Evolutionary conservation across 768 basidiomycete species (phyloP).

Genomic region (Trametes punicea): DNA sequence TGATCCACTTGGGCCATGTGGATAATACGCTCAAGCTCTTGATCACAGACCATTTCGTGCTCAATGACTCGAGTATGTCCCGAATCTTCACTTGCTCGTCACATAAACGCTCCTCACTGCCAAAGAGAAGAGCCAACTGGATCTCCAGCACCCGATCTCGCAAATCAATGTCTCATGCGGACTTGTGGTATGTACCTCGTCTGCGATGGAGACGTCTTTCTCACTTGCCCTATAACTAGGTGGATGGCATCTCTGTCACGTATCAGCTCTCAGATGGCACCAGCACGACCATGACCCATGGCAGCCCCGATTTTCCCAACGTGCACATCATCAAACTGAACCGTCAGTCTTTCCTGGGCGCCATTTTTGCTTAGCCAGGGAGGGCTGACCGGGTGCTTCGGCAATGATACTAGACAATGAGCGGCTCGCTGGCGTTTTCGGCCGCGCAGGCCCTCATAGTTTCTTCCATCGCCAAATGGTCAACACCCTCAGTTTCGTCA

Average conservation of each 20-base stretch:
- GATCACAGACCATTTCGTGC: background rate
- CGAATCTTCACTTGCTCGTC: background rate
- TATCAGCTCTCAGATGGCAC: background rate
- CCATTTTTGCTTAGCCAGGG: background rate
- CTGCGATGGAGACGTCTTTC: background rate
- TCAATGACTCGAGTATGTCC: background rate
- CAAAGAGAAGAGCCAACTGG: background rate
- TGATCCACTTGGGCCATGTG: too few relatives aligned
- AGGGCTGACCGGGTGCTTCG: too few relatives aligned
- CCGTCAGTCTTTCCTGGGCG: background rate
- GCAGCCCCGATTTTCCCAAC: background rate
- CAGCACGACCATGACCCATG: background rate
- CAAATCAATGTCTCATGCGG: background rate
- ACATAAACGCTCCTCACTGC: background rate
- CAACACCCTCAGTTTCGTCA: constrained; percentile 8
- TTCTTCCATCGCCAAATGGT: constrained; percentile 8
- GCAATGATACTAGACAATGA: background rate
- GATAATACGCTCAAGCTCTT: background rate
- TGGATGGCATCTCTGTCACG: background rate
- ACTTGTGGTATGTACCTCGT: background rate
- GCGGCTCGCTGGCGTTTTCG: background rate
- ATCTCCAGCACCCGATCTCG: background rate
- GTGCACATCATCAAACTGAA: background rate
- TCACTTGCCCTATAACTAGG: background rate
- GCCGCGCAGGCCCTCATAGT: constrained; percentile 4